Conservation (phyloP, 495 filamentous ascomycete species). For the Astrocystis sublimbata region DNA sequence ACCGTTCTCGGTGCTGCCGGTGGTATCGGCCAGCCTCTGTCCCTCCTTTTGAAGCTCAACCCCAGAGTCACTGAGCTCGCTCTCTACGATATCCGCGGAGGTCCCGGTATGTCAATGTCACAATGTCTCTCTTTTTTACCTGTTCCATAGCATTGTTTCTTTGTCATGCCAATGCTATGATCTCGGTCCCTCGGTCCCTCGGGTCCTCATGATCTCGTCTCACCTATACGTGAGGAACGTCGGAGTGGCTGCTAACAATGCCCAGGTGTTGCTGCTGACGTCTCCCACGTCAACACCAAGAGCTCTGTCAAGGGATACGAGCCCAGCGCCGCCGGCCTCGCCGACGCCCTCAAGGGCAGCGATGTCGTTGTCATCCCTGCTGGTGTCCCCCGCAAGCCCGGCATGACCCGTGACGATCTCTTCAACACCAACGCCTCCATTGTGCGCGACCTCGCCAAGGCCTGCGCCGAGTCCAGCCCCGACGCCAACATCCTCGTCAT, state of each 20-base stretch:
- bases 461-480: constrained; percentile 81
- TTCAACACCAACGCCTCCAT: constrained; percentile 99
- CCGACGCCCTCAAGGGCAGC: constrained; percentile 73
- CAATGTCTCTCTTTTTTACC: too few relatives aligned
- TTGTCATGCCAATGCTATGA: constrained; percentile 14
- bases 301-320: constrained; percentile 89
- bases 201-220: too few relatives aligned
- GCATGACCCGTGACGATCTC: constrained; percentile 99
- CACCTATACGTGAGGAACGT: not conserved
- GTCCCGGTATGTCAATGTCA: constrained; percentile 73
- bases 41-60: constrained; percentile 97
- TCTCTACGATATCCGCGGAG: constrained; percentile 95
- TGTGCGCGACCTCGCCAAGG: constrained; percentile 97
- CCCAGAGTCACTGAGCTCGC: constrained; percentile 86
- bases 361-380: constrained; percentile 97
- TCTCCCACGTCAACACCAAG: constrained; percentile 99
- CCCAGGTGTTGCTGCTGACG: constrained; percentile 92
- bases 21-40: constrained; percentile 97
- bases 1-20: constrained; percentile 93
- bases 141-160: constrained; percentile 2
- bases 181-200: too few relatives aligned
- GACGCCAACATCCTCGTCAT: constrained; percentile 97
- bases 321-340: constrained; percentile 71
- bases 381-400: constrained; percentile 97
- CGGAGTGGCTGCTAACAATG: not conserved